phyloP scores from a whole-genome alignment of 2,329 filamentous ascomycete species.

The Colletotrichum falcatum region DNA sequence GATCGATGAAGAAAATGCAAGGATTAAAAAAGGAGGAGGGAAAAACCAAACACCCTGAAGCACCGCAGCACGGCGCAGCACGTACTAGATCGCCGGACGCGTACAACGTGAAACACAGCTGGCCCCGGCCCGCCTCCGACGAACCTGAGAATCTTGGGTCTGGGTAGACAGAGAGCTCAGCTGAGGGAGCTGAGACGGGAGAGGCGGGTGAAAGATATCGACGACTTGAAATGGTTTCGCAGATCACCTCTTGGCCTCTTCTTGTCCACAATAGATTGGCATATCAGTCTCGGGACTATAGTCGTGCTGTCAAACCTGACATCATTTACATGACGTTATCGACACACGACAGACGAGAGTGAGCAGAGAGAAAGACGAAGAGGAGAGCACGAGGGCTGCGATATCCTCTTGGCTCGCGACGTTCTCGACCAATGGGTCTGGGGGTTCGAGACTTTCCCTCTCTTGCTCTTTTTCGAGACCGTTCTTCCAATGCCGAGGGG shows the following conservation, averaged over 20 bases:
- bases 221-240: neutral
- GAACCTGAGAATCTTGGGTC: neutral
- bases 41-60: neutral
- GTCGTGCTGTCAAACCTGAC: no score
- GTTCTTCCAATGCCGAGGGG: neutral
- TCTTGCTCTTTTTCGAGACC: neutral
- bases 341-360: neutral
- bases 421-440: neutral
- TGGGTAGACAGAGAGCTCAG: neutral
- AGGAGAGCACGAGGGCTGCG: no score
- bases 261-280: neutral
- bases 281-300: neutral
- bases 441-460: neutral
- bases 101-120: constrained; percentile 6
- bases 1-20: no score
- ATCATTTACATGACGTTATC: neutral
- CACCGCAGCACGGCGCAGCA: neutral
- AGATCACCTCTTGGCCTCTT: constrained; percentile 2
- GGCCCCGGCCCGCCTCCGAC: neutral
- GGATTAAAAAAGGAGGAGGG: no score
- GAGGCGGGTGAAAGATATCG: neutral
- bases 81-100: neutral
- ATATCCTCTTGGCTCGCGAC: neutral
- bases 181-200: neutral
- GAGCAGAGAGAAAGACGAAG: no score